A percentile compares a stretch with the other conserved stretches of the same genome.
phyloP scores from a whole-genome alignment of 2,329 filamentous ascomycete genomes.

The Phyllosticta citribraziliensis region DNA sequence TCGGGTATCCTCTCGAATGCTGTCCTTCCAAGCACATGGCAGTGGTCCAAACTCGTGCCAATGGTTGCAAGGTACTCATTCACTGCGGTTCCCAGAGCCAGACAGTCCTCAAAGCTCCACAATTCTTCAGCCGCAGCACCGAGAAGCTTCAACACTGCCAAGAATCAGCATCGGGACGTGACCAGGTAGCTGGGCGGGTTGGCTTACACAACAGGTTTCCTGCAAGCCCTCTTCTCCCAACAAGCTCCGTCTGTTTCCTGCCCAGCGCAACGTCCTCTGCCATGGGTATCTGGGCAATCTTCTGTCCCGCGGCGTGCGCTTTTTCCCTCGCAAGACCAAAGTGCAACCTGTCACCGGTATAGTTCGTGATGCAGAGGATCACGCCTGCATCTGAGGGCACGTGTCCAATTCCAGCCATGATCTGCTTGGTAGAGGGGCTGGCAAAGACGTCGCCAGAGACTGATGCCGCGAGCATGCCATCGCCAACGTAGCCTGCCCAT shows the following conservation, averaged over 20 bases:
- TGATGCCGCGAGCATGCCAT: conserved; percentile 39
- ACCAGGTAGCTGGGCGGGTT: conserved; percentile 21
- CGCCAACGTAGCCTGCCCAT: conserved; percentile 40
- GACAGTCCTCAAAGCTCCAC: conserved; percentile 36
- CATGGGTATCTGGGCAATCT: conserved; percentile 39
- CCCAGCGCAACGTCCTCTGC: conserved; percentile 40
- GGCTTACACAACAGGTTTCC: conserved; percentile 29
- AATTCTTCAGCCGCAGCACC: conserved; percentile 36
- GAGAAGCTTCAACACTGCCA: conserved; percentile 36
- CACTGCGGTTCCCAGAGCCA: conserved; percentile 35
- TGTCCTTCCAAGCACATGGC: conserved; percentile 42
- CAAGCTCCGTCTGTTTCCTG: conserved; percentile 38
- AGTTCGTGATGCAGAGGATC: conserved; percentile 41
- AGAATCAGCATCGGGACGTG: background rate
- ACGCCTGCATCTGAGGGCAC: conserved; percentile 36
- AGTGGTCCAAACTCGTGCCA: conserved; percentile 42
- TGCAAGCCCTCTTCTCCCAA: conserved; percentile 40
- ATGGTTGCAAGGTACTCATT: conserved; percentile 40
- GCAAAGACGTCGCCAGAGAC: conserved; percentile 42
- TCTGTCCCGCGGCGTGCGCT: conserved; percentile 34
- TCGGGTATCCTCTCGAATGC: conserved; percentile 40
- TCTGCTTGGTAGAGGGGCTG: conserved; percentile 38
- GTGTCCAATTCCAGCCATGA: conserved; percentile 39
- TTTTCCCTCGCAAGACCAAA: conserved; percentile 41
- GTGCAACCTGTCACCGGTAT: conserved; percentile 41